These are phyloP conservation scores for Starmerella tilneyi DNA, from an alignment of 805 yeast genomes.

Conservation along the genomic window DNA sequence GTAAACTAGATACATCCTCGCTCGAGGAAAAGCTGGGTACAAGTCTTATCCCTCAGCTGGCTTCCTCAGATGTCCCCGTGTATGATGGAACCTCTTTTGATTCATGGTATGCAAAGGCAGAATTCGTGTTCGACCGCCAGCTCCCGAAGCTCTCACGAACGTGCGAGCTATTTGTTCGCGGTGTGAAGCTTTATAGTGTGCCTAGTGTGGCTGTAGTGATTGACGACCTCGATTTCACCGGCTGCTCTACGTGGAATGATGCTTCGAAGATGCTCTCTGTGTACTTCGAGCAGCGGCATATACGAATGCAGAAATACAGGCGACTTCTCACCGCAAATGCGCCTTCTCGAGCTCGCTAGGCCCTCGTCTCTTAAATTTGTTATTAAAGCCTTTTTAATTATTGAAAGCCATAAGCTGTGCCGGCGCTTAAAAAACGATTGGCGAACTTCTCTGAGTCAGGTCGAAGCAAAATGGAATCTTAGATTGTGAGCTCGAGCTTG, in stretches of 20 bases:
- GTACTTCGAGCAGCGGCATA: not conserved
- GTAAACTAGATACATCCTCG: too few relatives aligned
- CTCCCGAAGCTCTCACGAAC: not conserved
- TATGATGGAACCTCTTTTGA: slow-evolving; percentile 9
- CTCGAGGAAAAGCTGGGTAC: not conserved
- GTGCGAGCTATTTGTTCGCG: not conserved
- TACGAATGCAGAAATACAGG: not conserved
- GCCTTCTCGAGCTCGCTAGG: too few relatives aligned
- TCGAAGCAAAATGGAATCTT: too few relatives aligned
- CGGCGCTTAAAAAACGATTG: too few relatives aligned
- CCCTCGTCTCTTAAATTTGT: too few relatives aligned
- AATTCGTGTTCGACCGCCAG: not conserved
- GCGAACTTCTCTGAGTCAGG: too few relatives aligned
- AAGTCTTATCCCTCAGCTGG: not conserved
- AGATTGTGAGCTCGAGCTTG: too few relatives aligned
- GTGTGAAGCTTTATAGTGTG: slow-evolving; percentile 8
- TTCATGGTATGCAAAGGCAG: slow-evolving; percentile 3
- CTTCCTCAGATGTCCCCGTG: not conserved
- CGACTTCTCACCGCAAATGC: too few relatives aligned
- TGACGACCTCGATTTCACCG: not conserved
- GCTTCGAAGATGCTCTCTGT: not conserved
- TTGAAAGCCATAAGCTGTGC: too few relatives aligned
- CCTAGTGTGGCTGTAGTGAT: slow-evolving; percentile 6
- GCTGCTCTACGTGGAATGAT: not conserved
- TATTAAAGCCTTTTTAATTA: too few relatives aligned